Conservation (phyloP, 441 rosid species). For the Populus hybrid region DNA sequence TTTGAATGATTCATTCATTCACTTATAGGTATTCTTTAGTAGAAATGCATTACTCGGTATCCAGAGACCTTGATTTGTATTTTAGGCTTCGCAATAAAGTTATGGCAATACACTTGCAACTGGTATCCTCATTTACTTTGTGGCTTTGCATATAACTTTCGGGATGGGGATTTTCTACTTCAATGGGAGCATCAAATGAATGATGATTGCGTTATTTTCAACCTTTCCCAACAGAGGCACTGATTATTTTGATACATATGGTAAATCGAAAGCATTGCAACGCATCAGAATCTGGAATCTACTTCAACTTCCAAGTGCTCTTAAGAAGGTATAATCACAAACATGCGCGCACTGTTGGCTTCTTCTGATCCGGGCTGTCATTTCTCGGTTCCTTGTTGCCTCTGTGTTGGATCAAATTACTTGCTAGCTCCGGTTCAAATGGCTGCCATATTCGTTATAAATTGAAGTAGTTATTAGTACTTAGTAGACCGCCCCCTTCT, state of each 20-base stretch:
- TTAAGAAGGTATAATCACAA: background rate
- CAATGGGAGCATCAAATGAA: background rate
- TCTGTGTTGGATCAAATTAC: too few species aligned
- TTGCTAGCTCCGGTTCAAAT: too few species aligned
- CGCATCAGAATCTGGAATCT: too few species aligned
- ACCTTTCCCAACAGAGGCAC: background rate
- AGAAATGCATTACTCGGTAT: background rate
- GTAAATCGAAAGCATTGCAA: background rate
- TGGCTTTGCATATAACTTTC: background rate
- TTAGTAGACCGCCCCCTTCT: too few species aligned
- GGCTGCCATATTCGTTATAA: too few species aligned
- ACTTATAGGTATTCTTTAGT: background rate
- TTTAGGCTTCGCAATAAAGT: background rate
- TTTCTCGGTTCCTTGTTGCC: too few species aligned
- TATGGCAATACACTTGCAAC: background rate
- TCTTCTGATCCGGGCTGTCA: background rate
- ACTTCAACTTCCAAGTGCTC: background rate
- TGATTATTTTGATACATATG: background rate
- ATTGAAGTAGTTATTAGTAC: too few species aligned
- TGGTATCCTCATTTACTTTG: background rate
- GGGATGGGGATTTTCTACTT: background rate
- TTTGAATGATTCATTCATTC: background rate
- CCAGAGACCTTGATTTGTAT: background rate
- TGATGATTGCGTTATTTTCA: background rate
- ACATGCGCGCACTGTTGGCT: background rate